Base-by-base conservation (phyloP, 1,139 yeast species). In the Lodderomyces parapsilosis region DNA sequence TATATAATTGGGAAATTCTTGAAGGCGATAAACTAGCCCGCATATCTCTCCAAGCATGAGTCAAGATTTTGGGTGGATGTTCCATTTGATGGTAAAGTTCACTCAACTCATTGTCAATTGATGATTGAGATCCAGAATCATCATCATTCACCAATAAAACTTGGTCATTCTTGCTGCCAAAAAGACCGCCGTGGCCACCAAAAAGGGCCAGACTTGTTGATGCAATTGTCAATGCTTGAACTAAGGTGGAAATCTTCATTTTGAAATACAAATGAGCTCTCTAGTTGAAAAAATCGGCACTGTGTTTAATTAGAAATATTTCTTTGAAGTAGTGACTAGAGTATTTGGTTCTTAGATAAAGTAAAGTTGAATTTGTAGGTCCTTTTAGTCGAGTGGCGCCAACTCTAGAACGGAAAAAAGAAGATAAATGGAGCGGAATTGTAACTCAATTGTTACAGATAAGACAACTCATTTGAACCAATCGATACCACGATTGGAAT, bases 41-140 rank as follows among this genome's bases (percentile, higher is more conserved):
- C 54, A 67, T 54, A 4, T 51, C 52, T 7, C 53, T 50, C 73
- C 73, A 68, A 24, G 40, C 41, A n/a, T 18, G 27, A 7, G 18
- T 23, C 31, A 44, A 44, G 2, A 38, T 35, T 11, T 23, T n/a
- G n/a, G 42, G 47, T 4, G 35, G 4, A 13, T 37, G 31, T 19
- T 40, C 41, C n/a, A 49, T 43, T 23, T 42, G 44, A 11, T 44
- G 32, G 22, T 43, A 44, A 34, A 44, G 15, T 8, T 25, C 36
- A 22, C 30, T 19, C 6, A 38, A 32, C 9, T 30, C 31, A 13
- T 36, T 14, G 23, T 39, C 18, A n/a, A 20, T 19, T 32, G 31
- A 13, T 23, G 18, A 14, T 32, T 20, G 9, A 4, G 6, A 14
- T 13, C 14, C 30, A 3, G 22, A n/a, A n/a, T n/a, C 20, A 10